Evolutionary conservation across 768 basidiomycete genomes (phyloP), one percentile per base, ranked within the genome.

Genomic region (Rickenella mellea): DNA sequence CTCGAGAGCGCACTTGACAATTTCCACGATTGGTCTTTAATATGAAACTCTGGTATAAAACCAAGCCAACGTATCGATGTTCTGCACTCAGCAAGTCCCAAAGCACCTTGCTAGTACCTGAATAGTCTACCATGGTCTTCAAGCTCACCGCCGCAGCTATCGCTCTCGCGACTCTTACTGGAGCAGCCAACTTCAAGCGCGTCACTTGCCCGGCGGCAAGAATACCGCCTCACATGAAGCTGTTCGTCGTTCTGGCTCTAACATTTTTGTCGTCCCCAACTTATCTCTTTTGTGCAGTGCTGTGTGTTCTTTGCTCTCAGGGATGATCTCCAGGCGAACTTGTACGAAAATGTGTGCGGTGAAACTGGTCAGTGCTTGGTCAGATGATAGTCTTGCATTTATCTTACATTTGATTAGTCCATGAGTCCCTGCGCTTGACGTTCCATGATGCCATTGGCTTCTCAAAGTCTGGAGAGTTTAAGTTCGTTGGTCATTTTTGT

Each of bases 161-260:
- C 27, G 39, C 39, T 12, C 10, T 43, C 42, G 42, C 36, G 15
- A 19, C 27, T 25, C n/a, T 46, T 32, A 29, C 45, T 19, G 19
- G 21, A 3, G 45, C 44, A 5, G 46, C 46, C 10, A 46, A 17
- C 27, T 22, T 25, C 44, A 39, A 39, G 15, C 21, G 35, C 15
- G 45, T 40, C 21, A 35, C 43, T 27, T 63, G 61, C 30, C 61
- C n/a, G 56, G 60, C 43, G 58, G 61, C 31, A 52, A 48, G 30
- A 49, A 61, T 45, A 55, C 45, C n/a, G 57, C 53, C 7, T 45
- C 43, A 1, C 52, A 63, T 40, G 51, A 49, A 5, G 56, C 55
- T 8, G 30, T 32, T 14, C n/a, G 30, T 32, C 30, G n/a, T 7
- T 32, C 30, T 32, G 30, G n/a, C n/a, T n/a, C n/a, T n/a, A n/a